These are phyloP conservation scores for Irpex sp. DNA, from an alignment of 1,284 basidiomycete genomes.

Conservation along the genomic window DNA sequence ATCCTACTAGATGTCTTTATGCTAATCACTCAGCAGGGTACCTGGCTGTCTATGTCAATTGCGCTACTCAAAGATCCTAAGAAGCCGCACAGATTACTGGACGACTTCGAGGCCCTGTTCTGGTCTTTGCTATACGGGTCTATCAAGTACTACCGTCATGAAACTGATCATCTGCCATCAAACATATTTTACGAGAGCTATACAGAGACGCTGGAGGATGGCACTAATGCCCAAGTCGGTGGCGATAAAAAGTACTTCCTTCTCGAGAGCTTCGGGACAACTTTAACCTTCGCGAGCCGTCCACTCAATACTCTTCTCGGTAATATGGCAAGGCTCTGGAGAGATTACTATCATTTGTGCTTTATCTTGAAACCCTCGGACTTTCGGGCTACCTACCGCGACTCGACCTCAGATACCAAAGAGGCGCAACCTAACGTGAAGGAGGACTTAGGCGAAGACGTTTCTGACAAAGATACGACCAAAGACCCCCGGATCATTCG, in stretches of 20 bases:
- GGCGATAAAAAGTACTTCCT: not conserved
- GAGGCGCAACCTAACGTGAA: no score
- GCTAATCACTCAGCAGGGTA: not conserved
- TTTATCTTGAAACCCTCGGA: no score
- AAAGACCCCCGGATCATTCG: no score
- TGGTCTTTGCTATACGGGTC: constrained; percentile 4
- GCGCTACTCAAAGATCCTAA: not conserved
- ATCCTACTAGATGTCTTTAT: not conserved
- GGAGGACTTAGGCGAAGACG: no score
- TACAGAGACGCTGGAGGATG: not conserved
- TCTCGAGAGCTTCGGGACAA: not conserved
- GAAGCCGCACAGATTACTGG: not conserved
- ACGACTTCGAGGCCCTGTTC: constrained; percentile 5
- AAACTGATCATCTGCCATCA: not conserved
- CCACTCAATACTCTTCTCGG: not conserved
- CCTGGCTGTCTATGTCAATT: constrained; percentile 5
- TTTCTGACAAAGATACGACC: no score
- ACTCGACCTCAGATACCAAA: no score
- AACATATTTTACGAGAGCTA: not conserved
- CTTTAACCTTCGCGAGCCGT: not conserved
- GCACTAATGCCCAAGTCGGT: not conserved
- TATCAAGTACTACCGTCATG: not conserved
- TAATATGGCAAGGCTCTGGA: not conserved
- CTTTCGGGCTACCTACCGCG: no score
- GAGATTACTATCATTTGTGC: not conserved